Percentiles rank a stretch among this genome's conserved stretches.
Evolutionary conservation across 306 rosid genomes (phyloP).

Genomic region (Clitoria ternatea): DNA sequence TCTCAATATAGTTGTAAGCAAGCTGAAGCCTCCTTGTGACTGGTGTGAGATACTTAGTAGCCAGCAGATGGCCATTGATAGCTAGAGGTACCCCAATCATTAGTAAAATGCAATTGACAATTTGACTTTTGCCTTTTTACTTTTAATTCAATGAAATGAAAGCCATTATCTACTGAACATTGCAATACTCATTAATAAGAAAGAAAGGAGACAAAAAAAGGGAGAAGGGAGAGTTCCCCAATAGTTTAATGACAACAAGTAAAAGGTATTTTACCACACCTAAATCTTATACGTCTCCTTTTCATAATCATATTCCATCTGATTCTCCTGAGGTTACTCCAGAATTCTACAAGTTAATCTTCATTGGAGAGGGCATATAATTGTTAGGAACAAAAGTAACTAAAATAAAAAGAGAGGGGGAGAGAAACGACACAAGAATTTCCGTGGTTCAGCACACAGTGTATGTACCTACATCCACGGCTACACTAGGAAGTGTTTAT

Average conservation of each 20-base stretch:
- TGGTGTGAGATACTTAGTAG: background rate
- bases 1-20: background rate
- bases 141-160: background rate
- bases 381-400: too few species aligned
- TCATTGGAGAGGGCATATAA: background rate
- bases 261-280: too few species aligned
- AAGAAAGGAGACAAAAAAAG: background rate
- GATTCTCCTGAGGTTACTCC: background rate
- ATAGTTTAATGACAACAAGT: background rate
- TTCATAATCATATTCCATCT: background rate
- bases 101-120: background rate
- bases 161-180: background rate
- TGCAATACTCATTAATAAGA: background rate
- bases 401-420: too few species aligned
- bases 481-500: too few species aligned
- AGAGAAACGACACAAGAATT: too few species aligned
- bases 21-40: background rate
- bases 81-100: constrained; percentile 5
- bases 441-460: too few species aligned
- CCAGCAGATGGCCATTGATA: constrained; percentile 4
- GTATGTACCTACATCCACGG: too few species aligned
- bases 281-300: background rate
- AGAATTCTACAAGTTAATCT: background rate
- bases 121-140: background rate
- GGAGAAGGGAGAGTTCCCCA: too few species aligned